Conservation (phyloP, 1,284 basidiomycete species). For the Microbotryum violaceum region DNA sequence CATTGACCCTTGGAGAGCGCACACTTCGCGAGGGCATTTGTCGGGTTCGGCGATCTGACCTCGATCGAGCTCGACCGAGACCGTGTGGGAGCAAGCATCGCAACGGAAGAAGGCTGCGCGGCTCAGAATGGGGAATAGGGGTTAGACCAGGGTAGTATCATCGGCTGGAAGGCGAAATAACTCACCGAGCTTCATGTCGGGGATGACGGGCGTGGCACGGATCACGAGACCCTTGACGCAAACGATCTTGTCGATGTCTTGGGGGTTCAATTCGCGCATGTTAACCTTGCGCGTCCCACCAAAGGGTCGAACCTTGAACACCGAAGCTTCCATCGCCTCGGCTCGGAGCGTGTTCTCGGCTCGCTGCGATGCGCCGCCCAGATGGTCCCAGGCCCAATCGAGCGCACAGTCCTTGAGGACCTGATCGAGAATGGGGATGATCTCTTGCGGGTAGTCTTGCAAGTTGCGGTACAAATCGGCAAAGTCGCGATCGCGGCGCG, state of each 20-base stretch:
- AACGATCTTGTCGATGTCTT: conserved; percentile 91
- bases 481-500: conserved; percentile 45
- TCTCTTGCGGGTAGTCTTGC: conserved; percentile 89
- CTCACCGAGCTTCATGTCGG: conserved; percentile 79
- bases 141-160: not conserved
- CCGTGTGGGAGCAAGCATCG: conserved; percentile 87
- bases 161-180: not conserved
- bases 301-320: conserved; percentile 89
- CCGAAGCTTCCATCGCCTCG: conserved; percentile 64
- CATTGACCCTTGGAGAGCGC: conserved; percentile 79
- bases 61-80: conserved; percentile 89
- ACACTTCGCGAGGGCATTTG: conserved; percentile 86
- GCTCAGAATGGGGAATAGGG: not conserved
- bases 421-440: conserved; percentile 94
- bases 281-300: conserved; percentile 67
- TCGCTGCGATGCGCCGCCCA: conserved; percentile 16
- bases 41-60: conserved; percentile 90
- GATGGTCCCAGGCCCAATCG: conserved; percentile 30
- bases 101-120: conserved; percentile 88
- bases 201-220: conserved; percentile 92
- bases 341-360: conserved; percentile 27
- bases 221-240: conserved; percentile 95
- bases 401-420: conserved; percentile 66
- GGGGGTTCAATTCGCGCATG: conserved; percentile 85
- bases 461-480: conserved; percentile 43